Evolutionary conservation across 2,329 filamentous ascomycete species (phyloP).

Genomic region (Cladophialophora yegresii): DNA sequence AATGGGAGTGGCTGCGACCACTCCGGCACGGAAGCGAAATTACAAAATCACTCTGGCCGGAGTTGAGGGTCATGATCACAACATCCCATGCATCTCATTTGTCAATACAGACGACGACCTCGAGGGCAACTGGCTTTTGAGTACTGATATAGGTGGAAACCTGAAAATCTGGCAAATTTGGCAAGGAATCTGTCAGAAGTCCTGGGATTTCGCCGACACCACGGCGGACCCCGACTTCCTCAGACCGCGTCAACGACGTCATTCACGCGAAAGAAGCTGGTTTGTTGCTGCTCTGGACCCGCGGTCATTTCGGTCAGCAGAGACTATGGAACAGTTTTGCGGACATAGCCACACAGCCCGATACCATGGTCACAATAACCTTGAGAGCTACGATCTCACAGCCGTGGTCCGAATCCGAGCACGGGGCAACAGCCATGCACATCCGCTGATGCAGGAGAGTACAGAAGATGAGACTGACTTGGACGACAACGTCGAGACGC

Average conservation of each 20-base stretch:
- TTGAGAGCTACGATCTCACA: constrained; percentile 35
- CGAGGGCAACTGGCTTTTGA: constrained; percentile 58
- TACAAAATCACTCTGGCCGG: constrained; percentile 47
- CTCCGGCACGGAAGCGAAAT: constrained; percentile 44
- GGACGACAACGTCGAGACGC: constrained; percentile 27
- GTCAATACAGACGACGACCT: constrained; percentile 60
- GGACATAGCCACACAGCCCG: constrained; percentile 37
- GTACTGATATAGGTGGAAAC: constrained; percentile 57
- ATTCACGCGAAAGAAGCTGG: constrained; percentile 45
- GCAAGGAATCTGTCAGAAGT: constrained; percentile 42
- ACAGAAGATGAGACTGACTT: constrained; percentile 27
- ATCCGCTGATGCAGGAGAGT: constrained; percentile 22
- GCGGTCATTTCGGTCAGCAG: constrained; percentile 44
- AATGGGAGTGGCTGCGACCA: not conserved
- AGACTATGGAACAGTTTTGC: constrained; percentile 45
- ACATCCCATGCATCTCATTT: constrained; percentile 62
- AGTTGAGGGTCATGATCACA: constrained; percentile 45
- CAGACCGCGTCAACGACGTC: constrained; percentile 5
- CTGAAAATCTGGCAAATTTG: constrained; percentile 55
- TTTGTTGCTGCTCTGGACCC: constrained; percentile 50
- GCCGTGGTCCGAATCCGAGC: constrained; percentile 32
- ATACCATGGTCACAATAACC: constrained; percentile 28
- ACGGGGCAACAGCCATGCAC: constrained; percentile 32
- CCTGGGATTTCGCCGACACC: constrained; percentile 34
- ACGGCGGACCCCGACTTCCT: constrained; percentile 15